Base-by-base conservation (phyloP, 1,284 basidiomycete genomes). In the Phaffia rhodozyma region DNA sequence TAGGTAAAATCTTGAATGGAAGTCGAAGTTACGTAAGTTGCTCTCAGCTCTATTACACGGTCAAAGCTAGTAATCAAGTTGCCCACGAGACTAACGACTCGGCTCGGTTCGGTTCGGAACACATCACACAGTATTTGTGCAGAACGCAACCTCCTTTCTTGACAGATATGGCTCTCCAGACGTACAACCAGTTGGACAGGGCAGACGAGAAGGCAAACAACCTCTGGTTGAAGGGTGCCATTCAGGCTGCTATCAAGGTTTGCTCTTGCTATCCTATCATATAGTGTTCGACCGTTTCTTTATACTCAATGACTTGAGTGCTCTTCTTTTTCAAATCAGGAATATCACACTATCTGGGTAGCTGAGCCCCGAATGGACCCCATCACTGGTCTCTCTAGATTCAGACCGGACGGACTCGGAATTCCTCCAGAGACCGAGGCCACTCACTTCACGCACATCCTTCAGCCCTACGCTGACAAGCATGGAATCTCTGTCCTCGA, bases 361-460 rank as follows among this genome's bases (percentile, higher is more conserved):
- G 85, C 87, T 11, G 85, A 88, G 73, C 96, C 93, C 23, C 85
- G 94, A 30, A 86, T 96, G 70, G 92, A 98, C 75, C 84, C 86
- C 43, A 89, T 89, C 77, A 91, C 91, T 5, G 93, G 94, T 48
- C 82, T 98, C 18, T 94, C 91, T 0, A 85, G 94, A 57, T 98
- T 86, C 77, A 85, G 92, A 32, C 94, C 94, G 5, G 89, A 87
- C 67, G 94, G 96, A n/a, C 75, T 91, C 5, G 94, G 94, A 58
- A 96, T 98, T 60, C 93, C 92, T 21, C 96, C 94, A 0, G 94
- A 98, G 80, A 98, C 94, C 0, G 94, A 98, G 76, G 92, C 96
- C 2, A 88, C 87, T 11, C 94, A 98, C 77, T 98, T 98, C 75
- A 97, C 92, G 2, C 91, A 96, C 75, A 87, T 98, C 71, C 83